A percentile compares a stretch with the other conserved stretches of the same genome.
These are phyloP conservation scores for Lithospermum erythrorhizon DNA, from an alignment of 257 asterid genomes.

Conservation along the genomic window DNA sequence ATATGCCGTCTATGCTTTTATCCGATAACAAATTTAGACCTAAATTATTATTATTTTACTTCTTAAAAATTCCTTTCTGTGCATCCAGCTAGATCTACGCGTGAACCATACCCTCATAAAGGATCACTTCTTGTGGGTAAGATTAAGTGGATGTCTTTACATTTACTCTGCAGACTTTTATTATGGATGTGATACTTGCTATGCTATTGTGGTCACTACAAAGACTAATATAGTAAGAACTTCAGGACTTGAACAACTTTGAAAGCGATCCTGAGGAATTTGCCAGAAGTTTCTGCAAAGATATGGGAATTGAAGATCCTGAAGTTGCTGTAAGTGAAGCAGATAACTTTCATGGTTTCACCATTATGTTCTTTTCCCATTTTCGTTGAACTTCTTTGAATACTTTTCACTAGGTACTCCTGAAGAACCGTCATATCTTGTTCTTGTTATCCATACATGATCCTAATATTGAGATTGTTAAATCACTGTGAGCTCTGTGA, in stretches of 20 bases:
- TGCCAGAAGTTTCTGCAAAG: conserved; percentile 82
- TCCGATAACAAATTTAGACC: background rate
- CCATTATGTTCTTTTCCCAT: background rate
- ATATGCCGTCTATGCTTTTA: background rate
- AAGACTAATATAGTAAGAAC: conserved; percentile 7
- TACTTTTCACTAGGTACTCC: background rate
- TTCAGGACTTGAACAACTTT: conserved; percentile 95
- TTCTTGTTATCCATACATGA: background rate
- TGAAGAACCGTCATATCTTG: background rate
- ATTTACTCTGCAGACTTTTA: conserved; percentile 1
- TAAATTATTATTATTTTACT: background rate
- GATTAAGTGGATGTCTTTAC: conserved; percentile 16
- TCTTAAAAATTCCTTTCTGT: background rate
- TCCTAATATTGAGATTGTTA: background rate
- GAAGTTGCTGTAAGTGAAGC: conserved; percentile 83
- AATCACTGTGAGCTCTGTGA: no score
- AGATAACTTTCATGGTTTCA: background rate
- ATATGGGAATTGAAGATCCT: conserved; percentile 86
- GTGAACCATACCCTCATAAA: conserved; percentile 78
- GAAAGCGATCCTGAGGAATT: conserved; percentile 99
- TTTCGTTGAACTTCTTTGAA: no score
- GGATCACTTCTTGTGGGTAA: conserved; percentile 94
- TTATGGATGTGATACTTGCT: background rate
- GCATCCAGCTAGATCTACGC: conserved; percentile 81
- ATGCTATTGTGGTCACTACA: background rate